Conservation (phyloP, 2,329 filamentous ascomycete species). For the Nemania sp. region DNA sequence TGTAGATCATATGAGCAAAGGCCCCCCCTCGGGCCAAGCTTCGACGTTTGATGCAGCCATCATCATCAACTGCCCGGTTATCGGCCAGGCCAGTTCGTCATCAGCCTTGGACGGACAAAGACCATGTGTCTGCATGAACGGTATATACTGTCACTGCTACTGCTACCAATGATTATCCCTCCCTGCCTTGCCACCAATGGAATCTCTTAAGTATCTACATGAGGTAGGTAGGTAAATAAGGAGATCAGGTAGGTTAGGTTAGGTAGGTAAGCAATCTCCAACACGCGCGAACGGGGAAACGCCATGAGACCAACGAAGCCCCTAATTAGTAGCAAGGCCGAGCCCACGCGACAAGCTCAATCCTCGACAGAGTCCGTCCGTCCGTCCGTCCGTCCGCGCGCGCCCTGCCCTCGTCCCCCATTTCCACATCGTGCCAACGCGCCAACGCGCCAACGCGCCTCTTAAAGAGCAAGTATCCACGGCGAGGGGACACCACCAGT, state of each 20-base stretch:
- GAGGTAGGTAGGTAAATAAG: constrained; percentile 1
- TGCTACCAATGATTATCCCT: not conserved
- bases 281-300: not conserved
- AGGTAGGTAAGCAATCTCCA: constrained; percentile 6
- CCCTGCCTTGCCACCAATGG: not conserved
- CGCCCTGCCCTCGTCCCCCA: not conserved
- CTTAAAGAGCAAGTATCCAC: not conserved
- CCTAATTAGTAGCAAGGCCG: constrained; percentile 8
- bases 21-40: constrained; percentile 4
- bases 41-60: constrained; percentile 15
- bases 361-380: not conserved
- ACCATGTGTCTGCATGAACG: not conserved
- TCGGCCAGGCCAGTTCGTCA: not conserved
- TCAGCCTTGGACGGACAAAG: constrained; percentile 8
- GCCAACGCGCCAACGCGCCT: constrained; percentile 5
- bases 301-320: constrained; percentile 18
- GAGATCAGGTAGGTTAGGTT: too few species aligned
- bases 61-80: not conserved
- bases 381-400: too few species aligned
- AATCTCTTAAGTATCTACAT: constrained; percentile 3
- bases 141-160: not conserved
- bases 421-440: constrained; percentile 6
- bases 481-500: not conserved
- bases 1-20: constrained; percentile 24
- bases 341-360: constrained; percentile 7